phyloP scores from a whole-genome alignment of 257 asterid genomes.

The Henckelia pumila region DNA sequence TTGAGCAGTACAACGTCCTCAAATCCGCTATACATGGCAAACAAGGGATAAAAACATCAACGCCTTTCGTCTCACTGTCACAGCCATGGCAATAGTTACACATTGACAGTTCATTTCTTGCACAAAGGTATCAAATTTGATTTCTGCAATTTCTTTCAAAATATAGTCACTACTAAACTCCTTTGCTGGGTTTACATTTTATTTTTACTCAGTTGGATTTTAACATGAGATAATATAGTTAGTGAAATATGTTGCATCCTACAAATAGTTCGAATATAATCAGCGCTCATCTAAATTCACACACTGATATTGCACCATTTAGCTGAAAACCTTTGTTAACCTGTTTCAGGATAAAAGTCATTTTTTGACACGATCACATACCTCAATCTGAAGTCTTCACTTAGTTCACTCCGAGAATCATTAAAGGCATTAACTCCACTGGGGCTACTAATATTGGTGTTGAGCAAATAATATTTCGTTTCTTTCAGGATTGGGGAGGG shows the following conservation, averaged over 20 bases:
- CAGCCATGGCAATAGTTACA: constrained; percentile 71
- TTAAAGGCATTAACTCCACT: not conserved
- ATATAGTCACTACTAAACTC: not conserved
- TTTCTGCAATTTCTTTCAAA: not conserved
- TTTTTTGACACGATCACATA: not conserved
- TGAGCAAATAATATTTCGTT: not conserved
- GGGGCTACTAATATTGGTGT: not conserved
- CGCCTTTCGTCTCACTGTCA: constrained; percentile 50
- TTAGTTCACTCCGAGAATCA: not conserved
- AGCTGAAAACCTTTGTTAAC: not conserved
- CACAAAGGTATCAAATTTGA: not conserved
- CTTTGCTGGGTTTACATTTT: not conserved
- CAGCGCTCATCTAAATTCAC: not conserved
- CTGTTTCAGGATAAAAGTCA: not conserved
- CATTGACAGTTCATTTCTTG: not conserved
- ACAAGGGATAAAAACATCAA: constrained; percentile 74
- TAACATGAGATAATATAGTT: not conserved
- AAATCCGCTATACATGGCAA: constrained; percentile 75
- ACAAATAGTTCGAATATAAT: too few relatives aligned
- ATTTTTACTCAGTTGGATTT: not conserved
- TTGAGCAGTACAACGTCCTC: constrained; percentile 66
- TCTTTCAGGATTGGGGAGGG: not conserved
- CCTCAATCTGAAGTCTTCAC: not conserved
- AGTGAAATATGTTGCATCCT: not conserved
- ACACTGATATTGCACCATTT: not conserved